phyloP scores from a whole-genome alignment of 257 asterid species.

The Orobanche coerulescens region DNA sequence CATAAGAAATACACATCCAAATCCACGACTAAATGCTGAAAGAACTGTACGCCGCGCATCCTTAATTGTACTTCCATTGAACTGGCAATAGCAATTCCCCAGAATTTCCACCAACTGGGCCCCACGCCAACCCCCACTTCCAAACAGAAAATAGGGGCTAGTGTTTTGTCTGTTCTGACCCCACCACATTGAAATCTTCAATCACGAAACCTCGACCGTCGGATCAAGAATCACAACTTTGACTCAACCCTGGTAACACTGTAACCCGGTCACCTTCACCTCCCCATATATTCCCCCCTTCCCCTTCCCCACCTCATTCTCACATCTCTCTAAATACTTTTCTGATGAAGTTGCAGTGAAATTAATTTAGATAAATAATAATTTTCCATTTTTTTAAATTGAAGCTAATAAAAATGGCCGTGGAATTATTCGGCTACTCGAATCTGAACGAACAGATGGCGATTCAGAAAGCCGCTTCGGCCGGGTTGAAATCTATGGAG shows the following conservation, averaged over 20 bases:
- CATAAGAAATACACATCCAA: neutral
- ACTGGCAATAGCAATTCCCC: conserved; percentile 22
- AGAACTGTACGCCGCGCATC: neutral
- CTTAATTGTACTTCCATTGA: neutral
- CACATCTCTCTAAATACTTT: conserved; percentile 1
- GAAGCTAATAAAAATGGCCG: conserved; percentile 34
- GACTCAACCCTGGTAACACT: conserved; percentile 32
- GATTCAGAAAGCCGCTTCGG: conserved; percentile 60
- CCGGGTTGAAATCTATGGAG: conserved; percentile 74
- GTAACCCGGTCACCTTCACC: conserved; percentile 36
- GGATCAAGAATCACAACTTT: conserved; percentile 29
- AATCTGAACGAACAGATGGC: conserved; percentile 44
- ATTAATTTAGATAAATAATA: too few species aligned
- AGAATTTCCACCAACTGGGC: conserved; percentile 23
- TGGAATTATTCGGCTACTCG: conserved; percentile 32
- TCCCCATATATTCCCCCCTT: conserved; percentile 27
- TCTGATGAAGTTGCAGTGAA: conserved; percentile 23
- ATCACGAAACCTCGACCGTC: conserved; percentile 34
- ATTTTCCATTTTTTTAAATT: too few species aligned
- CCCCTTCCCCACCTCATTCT: neutral
- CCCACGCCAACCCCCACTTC: conserved; percentile 28
- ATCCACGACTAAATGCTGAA: neutral
- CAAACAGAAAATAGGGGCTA: conserved; percentile 35
- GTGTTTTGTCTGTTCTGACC: conserved; percentile 22
- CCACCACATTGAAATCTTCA: conserved; percentile 36